Evolutionary conservation across 768 basidiomycete genomes (phyloP), one percentile per base, ranked within the genome.

Genomic region (Serendipita sp.): DNA sequence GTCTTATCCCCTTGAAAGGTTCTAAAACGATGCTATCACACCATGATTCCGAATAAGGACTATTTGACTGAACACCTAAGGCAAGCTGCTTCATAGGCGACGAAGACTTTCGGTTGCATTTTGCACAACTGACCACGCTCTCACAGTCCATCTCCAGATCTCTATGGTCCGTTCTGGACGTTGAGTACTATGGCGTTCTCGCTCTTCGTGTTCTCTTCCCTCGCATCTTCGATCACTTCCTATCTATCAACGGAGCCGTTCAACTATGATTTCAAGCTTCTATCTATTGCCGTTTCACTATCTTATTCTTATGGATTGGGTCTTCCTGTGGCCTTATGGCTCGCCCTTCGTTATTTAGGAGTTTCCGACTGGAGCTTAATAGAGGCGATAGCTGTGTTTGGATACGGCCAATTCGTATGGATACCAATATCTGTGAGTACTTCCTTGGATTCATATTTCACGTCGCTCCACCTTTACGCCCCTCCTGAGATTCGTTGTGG

Each of bases 151-250:
- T 79, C 85, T 46, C 72, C 79, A 15, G 88, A 90, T 72, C 81
- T 90, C 45, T 88, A 89, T 72, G 94, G 94, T 0, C 93, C 95
- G 1, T 97, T 99, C 78, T 99, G 95, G 95, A 91, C 94, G 0
- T 81, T 96, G 44, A 95, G 93, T 1, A 98, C 95, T 0, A 83
- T 99, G 67, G 87, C 96, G 48, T 91, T 98, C 72, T 80, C 86
- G 0, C 84, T 97, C 66, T 97, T 94, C 78, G 83, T 96, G 65
- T 94, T 89, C 30, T 96, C 95, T 1, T 92, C 90, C 38, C 85
- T 98, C 44, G 90, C 87, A 5, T 85, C 90, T 15, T 91, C 91
- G 54, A 86, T 98, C 68, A 78, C 87, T 1, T 81, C 84, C n/a
- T 97, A 92, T 75, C 82, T 97, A 45, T 88, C 89, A 34, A 77